phyloP scores from a whole-genome alignment of 2,329 filamentous ascomycete species.

The Lecanosticta acicola region DNA sequence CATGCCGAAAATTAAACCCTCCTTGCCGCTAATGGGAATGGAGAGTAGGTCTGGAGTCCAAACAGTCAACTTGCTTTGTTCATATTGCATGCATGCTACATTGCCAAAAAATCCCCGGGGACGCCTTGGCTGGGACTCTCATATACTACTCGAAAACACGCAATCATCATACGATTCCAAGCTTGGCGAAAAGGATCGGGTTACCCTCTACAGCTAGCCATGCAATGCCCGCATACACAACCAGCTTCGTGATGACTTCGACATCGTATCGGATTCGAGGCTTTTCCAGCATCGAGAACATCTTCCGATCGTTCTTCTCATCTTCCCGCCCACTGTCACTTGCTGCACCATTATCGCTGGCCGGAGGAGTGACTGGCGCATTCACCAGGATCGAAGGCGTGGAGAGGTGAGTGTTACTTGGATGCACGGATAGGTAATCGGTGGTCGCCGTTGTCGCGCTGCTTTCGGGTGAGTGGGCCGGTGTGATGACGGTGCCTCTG shows the following conservation, averaged over 20 bases:
- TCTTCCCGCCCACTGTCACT: slow-evolving; percentile 33
- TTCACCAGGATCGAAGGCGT: slow-evolving; percentile 29
- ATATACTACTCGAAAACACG: neutral
- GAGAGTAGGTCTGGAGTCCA: no score
- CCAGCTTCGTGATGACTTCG: slow-evolving; percentile 94
- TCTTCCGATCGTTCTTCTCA: slow-evolving; percentile 49
- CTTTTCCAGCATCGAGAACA: slow-evolving; percentile 78
- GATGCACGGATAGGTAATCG: slow-evolving; percentile 14
- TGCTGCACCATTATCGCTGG: slow-evolving; percentile 26
- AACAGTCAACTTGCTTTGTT: no score
- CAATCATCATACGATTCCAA: slow-evolving; percentile 18
- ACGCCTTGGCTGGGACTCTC: no score
- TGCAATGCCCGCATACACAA: slow-evolving; percentile 91
- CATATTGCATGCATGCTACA: no score
- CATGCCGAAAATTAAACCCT: no score
- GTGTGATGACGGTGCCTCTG: slow-evolving; percentile 7
- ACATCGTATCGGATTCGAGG: slow-evolving; percentile 93
- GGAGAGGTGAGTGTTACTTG: slow-evolving; percentile 22
- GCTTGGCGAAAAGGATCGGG: slow-evolving; percentile 57
- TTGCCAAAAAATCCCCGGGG: no score
- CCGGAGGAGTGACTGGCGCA: slow-evolving; percentile 28
- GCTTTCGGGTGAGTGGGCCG: slow-evolving; percentile 11
- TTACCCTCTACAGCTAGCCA: slow-evolving; percentile 74
- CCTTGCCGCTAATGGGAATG: no score
- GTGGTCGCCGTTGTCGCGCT: neutral